A percentile compares a stretch with the other conserved stretches of the same genome.
These are phyloP conservation scores for Pyrus pyrifolia DNA, from an alignment of 306 rosid genomes.

Conservation along the genomic window DNA sequence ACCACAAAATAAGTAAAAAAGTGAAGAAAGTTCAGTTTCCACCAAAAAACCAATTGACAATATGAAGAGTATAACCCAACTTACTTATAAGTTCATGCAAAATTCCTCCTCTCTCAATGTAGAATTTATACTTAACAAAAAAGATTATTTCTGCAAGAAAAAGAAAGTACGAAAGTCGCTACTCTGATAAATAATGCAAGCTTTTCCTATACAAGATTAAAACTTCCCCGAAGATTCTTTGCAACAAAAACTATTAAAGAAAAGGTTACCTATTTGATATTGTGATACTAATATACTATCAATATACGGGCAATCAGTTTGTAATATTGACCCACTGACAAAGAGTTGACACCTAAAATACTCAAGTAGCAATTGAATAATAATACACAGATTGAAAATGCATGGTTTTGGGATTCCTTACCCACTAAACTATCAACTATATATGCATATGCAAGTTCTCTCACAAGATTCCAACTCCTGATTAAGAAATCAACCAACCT, in stretches of 20 bases:
- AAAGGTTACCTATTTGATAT: not conserved
- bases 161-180: not conserved
- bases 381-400: not conserved
- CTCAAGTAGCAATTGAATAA: not conserved
- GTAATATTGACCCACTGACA: not conserved
- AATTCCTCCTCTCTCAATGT: too few species aligned
- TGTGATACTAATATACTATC: not conserved
- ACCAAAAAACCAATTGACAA: too few species aligned
- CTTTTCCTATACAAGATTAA: not conserved
- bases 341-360: conserved; percentile 12
- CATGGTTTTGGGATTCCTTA: not conserved
- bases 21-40: too few species aligned
- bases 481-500: not conserved
- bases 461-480: not conserved
- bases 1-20: too few species aligned
- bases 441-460: not conserved
- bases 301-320: not conserved
- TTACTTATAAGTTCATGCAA: too few species aligned
- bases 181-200: not conserved
- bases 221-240: not conserved
- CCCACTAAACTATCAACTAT: not conserved
- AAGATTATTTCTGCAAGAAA: too few species aligned
- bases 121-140: too few species aligned
- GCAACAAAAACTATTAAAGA: not conserved
- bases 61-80: too few species aligned